Evolutionary conservation across 345 rosid genomes (phyloP).

Genomic region (Linum trigynum): DNA sequence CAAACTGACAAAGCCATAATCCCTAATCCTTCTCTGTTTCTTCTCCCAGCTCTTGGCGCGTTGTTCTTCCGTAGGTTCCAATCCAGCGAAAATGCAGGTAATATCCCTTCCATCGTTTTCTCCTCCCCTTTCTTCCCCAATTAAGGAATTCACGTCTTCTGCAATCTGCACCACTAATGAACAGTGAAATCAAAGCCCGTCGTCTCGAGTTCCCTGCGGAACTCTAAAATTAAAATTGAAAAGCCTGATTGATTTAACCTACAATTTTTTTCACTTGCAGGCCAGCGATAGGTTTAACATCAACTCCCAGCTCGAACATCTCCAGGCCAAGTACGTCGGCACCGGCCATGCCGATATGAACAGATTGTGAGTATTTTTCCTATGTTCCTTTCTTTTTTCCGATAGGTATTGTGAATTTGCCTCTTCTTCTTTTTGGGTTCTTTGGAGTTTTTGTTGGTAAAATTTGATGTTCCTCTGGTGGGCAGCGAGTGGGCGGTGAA

Average conservation of each 20-base stretch:
- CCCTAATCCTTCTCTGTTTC: no score
- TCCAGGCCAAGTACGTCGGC: conserved; percentile 94
- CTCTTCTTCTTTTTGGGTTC: not conserved
- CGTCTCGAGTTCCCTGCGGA: not conserved
- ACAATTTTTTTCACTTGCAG: conserved; percentile 27
- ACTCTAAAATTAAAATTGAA: not conserved
- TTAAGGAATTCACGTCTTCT: no score
- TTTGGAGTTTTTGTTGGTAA: not conserved
- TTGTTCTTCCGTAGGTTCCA: no score
- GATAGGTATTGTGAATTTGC: not conserved
- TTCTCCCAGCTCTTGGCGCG: no score
- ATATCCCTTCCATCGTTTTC: not conserved
- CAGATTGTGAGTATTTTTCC: conserved; percentile 59
- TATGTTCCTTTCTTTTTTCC: not conserved
- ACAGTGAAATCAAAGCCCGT: not conserved
- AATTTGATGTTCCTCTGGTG: not conserved
- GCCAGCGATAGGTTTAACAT: conserved; percentile 98
- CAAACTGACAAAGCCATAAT: no score
- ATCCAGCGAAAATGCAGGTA: not conserved
- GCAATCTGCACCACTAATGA: no score
- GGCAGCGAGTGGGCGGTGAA: conserved; percentile 91
- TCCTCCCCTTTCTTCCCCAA: not conserved
- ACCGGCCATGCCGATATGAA: conserved; percentile 91
- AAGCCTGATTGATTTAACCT: not conserved
- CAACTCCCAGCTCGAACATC: conserved; percentile 97